Evolutionary conservation across 805 yeast genomes (phyloP), one percentile per base, ranked within the genome.

Genomic region (Candida sonorensis): DNA sequence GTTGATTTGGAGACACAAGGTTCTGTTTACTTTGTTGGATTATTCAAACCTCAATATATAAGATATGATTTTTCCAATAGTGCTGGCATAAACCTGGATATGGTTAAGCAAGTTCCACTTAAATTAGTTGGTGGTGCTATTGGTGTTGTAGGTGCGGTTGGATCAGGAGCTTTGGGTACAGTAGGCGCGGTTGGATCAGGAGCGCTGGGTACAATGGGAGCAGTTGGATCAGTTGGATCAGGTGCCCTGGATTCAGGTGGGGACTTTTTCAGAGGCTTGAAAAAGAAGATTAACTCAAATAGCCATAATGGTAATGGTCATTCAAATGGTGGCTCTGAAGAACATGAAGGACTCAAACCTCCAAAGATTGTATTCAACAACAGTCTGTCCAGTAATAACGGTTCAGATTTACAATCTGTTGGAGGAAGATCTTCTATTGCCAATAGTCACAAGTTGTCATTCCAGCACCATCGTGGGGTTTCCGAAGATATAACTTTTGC

Each of bases 1-100:
- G 68, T 69, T 26, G 57, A 66, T 13, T 59, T 83, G 36, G 64
- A 71, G 38, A 76, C 86, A n/a, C 78, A 77, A 51, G 94, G 94
- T 39, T 42, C 61, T 1, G 58, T 81, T n/a, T 59, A 66, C 34
- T 49, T 78, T 36, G 59, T 64, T 27, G 78, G 74, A 3, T 57
- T 62, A 1, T 83, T 81, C 57, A 51, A 49, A 27, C 87, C 90
- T 14, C 73, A 75, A 45, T 83, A 81, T 52, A 57, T 75, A 29
- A 72, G 81, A 53, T 85, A 90, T n/a, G 57, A 60, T 30, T 53
- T 79, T 27, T 62, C 57, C 7, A 69, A 69, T 12, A 59, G 64
- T 34, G 72, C 69, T 14, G 46, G 61, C 31, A 63, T 59, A 22
- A 10, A 10, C 10, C n/a, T 31, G 9, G 27, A 18, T 22, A 59